Evolutionary conservation across 371 early-diverging fungal genomes (phyloP).

Genomic region (Actinomortierella wolfii): DNA sequence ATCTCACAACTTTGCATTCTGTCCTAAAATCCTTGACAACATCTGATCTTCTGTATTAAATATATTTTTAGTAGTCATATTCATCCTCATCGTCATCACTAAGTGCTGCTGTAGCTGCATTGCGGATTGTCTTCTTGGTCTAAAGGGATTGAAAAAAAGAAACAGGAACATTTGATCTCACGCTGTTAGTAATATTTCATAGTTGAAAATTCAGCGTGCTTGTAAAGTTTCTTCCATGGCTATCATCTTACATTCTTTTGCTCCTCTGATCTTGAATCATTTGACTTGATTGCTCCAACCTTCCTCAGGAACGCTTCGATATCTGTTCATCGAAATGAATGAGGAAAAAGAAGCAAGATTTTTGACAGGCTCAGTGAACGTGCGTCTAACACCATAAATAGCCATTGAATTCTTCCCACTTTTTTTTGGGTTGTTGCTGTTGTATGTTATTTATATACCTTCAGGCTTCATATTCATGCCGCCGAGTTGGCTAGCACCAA

Average conservation of each 20-base stretch:
- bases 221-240: too few species aligned
- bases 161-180: neutral
- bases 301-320: conserved; percentile 46
- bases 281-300: conserved; percentile 38
- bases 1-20: too few species aligned
- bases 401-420: conserved; percentile 6
- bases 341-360: neutral
- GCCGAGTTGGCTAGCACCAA: conserved; percentile 80
- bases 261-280: conserved; percentile 21
- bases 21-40: too few species aligned
- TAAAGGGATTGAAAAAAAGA: neutral
- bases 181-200: neutral
- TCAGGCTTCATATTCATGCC: conserved; percentile 79
- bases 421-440: neutral
- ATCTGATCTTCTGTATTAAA: too few species aligned
- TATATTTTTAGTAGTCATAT: conserved; percentile 43
- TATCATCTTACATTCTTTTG: too few species aligned
- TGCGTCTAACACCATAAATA: conserved; percentile 1
- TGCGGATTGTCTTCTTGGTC: conserved; percentile 44
- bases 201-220: too few species aligned
- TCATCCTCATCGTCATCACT: conserved; percentile 66
- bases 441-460: conserved; percentile 42
- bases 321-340: conserved; percentile 10
- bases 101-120: conserved; percentile 58
- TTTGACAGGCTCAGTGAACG: too few species aligned